A percentile compares a stretch with the other conserved stretches of the same genome.
These are phyloP conservation scores for Coemansia sp. DNA, from an alignment of 192 early-diverging fungal species.

Conservation along the genomic window DNA sequence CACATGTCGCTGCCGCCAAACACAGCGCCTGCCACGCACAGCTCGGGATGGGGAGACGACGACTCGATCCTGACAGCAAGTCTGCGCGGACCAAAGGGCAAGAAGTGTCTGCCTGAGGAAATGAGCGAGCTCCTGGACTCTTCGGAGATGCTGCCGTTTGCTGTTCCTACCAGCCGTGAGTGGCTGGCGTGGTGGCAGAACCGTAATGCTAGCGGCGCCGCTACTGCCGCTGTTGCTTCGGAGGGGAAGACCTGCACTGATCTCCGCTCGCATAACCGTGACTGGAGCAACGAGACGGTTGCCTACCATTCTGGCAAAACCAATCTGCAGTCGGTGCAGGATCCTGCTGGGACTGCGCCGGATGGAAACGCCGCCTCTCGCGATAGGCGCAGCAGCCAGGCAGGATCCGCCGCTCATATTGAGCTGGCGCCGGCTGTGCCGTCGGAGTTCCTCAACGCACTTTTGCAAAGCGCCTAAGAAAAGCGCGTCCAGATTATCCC, in stretches of 20 bases:
- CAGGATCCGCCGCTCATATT: neutral
- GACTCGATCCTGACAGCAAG: slow-evolving; percentile 20
- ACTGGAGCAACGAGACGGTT: slow-evolving; percentile 55
- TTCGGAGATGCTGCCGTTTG: slow-evolving; percentile 59
- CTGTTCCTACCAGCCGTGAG: slow-evolving; percentile 61
- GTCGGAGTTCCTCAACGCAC: slow-evolving; percentile 39
- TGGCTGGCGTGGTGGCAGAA: slow-evolving; percentile 52
- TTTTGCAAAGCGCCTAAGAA: slow-evolving; percentile 25
- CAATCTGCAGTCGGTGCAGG: neutral
- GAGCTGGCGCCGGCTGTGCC: slow-evolving; percentile 50
- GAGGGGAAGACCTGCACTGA: neutral
- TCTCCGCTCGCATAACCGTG: slow-evolving; percentile 23
- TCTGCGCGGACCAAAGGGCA: slow-evolving; percentile 54
- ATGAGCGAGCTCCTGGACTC: slow-evolving; percentile 61
- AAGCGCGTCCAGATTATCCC: neutral
- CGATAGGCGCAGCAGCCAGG: neutral
- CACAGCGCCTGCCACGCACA: slow-evolving; percentile 26
- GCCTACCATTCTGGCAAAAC: slow-evolving; percentile 11
- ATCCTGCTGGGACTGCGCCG: neutral
- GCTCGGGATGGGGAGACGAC: slow-evolving; percentile 10
- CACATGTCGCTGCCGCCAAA: slow-evolving; percentile 19
- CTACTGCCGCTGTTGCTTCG: neutral
- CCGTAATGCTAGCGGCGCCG: neutral
- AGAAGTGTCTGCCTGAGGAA: slow-evolving; percentile 50
- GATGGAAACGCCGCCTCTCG: neutral